Evolutionary conservation across 805 yeast species (phyloP).

Genomic region (Yamadazyma sp.): DNA sequence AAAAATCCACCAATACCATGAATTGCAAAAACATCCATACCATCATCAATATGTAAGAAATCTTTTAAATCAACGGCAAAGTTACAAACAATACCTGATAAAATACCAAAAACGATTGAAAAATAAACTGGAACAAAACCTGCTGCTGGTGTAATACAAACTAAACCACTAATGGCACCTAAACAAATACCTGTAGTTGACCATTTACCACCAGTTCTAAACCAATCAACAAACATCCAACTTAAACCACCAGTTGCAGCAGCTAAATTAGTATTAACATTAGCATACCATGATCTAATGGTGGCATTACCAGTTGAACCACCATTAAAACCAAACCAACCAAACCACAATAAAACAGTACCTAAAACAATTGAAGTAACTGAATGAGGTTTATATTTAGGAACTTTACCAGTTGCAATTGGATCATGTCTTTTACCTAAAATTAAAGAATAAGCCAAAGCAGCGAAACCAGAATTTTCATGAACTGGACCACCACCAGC

Average conservation of each 20-base stretch:
- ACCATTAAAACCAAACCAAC: conserved; percentile 99
- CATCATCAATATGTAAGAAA: conserved; percentile 79
- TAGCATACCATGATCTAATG: conserved; percentile 92
- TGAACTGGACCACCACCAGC: conserved; percentile 99
- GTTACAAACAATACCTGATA: conserved; percentile 78
- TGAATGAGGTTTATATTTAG: conserved; percentile 91
- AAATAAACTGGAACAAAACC: conserved; percentile 94
- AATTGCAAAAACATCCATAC: conserved; percentile 89
- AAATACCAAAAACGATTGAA: conserved; percentile 77
- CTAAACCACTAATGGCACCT: conserved; percentile 92
- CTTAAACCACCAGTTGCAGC: conserved; percentile 91
- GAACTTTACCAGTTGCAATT: conserved; percentile 62
- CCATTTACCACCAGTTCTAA: conserved; percentile 85
- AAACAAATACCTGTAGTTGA: conserved; percentile 92
- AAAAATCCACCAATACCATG: conserved; percentile 92
- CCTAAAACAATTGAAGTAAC: conserved; percentile 90
- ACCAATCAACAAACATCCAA: conserved; percentile 90
- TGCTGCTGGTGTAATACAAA: conserved; percentile 95
- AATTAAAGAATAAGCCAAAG: conserved; percentile 86
- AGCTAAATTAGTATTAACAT: conserved; percentile 89
- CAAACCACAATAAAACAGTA: conserved; percentile 94
- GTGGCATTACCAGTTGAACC: conserved; percentile 95
- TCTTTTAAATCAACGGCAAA: conserved; percentile 79
- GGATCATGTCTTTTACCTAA: conserved; percentile 93
- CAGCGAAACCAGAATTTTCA: conserved; percentile 91